A percentile compares a stretch with the other conserved stretches of the same genome.
phyloP scores from a whole-genome alignment of 2,329 filamentous ascomycete genomes.

The Teratosphaeriaceae sp. region DNA sequence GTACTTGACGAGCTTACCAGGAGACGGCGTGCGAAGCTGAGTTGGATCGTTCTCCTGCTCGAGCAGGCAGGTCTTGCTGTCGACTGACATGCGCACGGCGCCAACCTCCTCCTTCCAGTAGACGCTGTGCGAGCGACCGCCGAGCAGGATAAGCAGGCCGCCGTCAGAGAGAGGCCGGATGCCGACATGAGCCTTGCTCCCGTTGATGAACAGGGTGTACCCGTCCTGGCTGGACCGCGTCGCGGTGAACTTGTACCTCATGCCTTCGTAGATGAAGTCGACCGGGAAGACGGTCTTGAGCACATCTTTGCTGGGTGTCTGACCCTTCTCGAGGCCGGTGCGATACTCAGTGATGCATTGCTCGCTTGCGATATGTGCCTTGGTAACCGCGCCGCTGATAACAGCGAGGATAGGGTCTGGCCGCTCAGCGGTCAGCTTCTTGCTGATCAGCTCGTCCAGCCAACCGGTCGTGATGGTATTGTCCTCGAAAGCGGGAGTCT shows the following conservation, averaged over 20 bases:
- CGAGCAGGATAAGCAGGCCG: constrained; percentile 82
- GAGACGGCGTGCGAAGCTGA: constrained; percentile 87
- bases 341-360: constrained; percentile 80
- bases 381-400: constrained; percentile 88
- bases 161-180: constrained; percentile 90
- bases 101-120: constrained; percentile 99
- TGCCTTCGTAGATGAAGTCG: constrained; percentile 97
- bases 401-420: constrained; percentile 92
- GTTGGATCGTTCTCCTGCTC: constrained; percentile 99
- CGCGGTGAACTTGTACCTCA: constrained; percentile 95
- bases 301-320: constrained; percentile 93
- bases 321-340: constrained; percentile 86
- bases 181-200: constrained; percentile 90
- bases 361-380: constrained; percentile 93
- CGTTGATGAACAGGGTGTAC: constrained; percentile 98
- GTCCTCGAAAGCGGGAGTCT: constrained; percentile 96
- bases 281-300: constrained; percentile 96
- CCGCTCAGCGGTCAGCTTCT: constrained; percentile 92
- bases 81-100: constrained; percentile 89
- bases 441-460: constrained; percentile 97
- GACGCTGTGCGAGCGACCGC: constrained; percentile 91
- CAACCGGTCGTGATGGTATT: constrained; percentile 99
- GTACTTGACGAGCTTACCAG: constrained; percentile 97
- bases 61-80: constrained; percentile 94
- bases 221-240: constrained; percentile 87